phyloP scores from a whole-genome alignment of 306 rosid genomes.

The Dryas drummondii region DNA sequence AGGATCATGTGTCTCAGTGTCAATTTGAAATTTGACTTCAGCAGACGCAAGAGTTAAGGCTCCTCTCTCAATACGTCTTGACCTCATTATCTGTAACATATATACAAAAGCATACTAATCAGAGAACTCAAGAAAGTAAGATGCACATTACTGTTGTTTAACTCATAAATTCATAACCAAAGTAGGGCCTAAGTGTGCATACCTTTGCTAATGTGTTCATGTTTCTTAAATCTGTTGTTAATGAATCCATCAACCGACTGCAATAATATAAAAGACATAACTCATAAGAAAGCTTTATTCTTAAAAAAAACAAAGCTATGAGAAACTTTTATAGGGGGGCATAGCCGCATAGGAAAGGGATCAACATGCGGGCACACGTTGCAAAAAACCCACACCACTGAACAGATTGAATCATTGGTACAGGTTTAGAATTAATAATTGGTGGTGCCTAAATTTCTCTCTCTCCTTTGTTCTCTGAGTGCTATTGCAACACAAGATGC shows the following conservation, averaged over 20 bases:
- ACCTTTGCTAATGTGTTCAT: constrained; percentile 97
- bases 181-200: constrained; percentile 26
- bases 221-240: constrained; percentile 84
- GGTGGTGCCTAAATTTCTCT: background rate
- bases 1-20: constrained; percentile 98
- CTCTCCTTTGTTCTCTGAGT: background rate
- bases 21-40: constrained; percentile 97
- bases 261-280: constrained; percentile 27
- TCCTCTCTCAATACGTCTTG: constrained; percentile 89
- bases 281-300: constrained; percentile 8
- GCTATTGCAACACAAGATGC: background rate
- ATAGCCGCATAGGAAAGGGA: background rate
- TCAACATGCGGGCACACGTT: background rate
- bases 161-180: constrained; percentile 7
- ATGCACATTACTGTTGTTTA: constrained; percentile 17
- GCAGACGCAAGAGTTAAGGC: constrained; percentile 99
- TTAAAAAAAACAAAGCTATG: background rate
- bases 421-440: background rate
- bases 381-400: background rate
- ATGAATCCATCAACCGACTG: constrained; percentile 96
- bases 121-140: constrained; percentile 22
- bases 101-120: constrained; percentile 26
- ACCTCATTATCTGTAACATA: constrained; percentile 77
- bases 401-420: background rate
- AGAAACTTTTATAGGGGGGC: constrained; percentile 12